Evolutionary conservation across 192 early-diverging fungal species (phyloP).

Genomic region (Geranomyces michiganensis): DNA sequence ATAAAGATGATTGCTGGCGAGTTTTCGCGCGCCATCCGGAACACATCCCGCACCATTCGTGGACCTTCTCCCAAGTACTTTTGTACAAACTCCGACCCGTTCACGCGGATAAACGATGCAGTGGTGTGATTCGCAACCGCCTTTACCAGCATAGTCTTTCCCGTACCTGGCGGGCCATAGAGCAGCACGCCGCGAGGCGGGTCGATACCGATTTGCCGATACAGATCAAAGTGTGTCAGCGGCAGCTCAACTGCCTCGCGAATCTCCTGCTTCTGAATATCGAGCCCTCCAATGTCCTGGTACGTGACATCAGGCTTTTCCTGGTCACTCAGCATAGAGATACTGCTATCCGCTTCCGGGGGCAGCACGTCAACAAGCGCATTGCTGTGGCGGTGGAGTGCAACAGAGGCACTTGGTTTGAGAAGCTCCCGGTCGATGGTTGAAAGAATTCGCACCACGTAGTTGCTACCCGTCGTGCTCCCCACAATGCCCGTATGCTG

Average conservation of each 20-base stretch:
- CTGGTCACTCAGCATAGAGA: constrained; percentile 74
- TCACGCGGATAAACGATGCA: constrained; percentile 94
- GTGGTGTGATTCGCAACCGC: constrained; percentile 98
- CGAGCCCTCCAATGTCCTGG: constrained; percentile 96
- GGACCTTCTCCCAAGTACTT: constrained; percentile 99
- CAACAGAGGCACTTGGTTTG: constrained; percentile 91
- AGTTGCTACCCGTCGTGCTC: constrained; percentile 89
- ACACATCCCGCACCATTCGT: constrained; percentile 96
- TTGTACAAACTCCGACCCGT: constrained; percentile 98
- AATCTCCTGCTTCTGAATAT: constrained; percentile 98
- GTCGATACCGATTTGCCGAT: constrained; percentile 98
- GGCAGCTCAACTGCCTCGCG: constrained; percentile 97
- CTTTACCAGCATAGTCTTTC: constrained; percentile 97
- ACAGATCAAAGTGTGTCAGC: constrained; percentile 96
- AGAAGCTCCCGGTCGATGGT: constrained; percentile 97
- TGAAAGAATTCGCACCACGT: constrained; percentile 90
- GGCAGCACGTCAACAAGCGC: constrained; percentile 96
- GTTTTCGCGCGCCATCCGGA: constrained; percentile 95
- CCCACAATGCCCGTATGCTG: constrained; percentile 94
- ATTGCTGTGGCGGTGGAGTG: constrained; percentile 95
- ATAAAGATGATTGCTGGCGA: constrained; percentile 98
- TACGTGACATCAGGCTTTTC: constrained; percentile 88
- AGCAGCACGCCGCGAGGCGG: constrained; percentile 97
- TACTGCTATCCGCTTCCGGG: constrained; percentile 86
- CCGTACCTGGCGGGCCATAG: constrained; percentile 98